Evolutionary conservation across 805 yeast species (phyloP).

Genomic region (Metschnikowia kunwiensis): DNA sequence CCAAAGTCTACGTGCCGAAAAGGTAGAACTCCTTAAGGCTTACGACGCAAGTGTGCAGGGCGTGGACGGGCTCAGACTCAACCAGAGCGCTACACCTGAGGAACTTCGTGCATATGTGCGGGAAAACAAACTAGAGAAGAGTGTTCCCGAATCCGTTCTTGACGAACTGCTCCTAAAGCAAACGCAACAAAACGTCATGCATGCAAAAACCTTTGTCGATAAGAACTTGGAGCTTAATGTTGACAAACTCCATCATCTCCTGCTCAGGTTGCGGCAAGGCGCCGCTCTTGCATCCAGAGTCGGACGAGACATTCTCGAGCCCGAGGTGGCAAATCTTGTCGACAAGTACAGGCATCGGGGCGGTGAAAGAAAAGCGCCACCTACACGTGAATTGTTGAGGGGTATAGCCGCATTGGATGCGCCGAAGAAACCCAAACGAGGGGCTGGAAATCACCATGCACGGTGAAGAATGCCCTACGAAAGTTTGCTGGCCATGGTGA

Average conservation of each 20-base stretch:
- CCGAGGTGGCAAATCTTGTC: conserved; percentile 12
- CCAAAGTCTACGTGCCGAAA: conserved; percentile 43
- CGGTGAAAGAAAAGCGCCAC: conserved; percentile 2
- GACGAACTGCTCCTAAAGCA: not conserved
- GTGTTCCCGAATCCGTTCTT: not conserved
- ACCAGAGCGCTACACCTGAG: not conserved
- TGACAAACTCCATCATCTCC: conserved; percentile 37
- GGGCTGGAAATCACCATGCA: not conserved
- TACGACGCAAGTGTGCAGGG: conserved; percentile 13
- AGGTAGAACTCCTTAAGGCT: conserved; percentile 44
- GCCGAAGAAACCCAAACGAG: not conserved
- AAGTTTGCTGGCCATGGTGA: too few species aligned
- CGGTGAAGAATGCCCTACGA: too few species aligned
- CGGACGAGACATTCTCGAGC: conserved; percentile 7
- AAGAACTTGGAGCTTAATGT: conserved; percentile 26
- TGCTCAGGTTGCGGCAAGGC: conserved; percentile 28
- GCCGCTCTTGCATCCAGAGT: conserved; percentile 21
- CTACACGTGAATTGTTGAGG: conserved; percentile 10
- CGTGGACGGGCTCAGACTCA: not conserved
- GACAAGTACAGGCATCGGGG: conserved; percentile 11
- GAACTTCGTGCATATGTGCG: conserved; percentile 5
- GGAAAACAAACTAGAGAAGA: not conserved
- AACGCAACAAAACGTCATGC: conserved; percentile 7
- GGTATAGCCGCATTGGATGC: conserved; percentile 13
- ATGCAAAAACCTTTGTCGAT: conserved; percentile 16